Conservation (phyloP, 805 yeast genomes). For the Ogataea sp. region DNA sequence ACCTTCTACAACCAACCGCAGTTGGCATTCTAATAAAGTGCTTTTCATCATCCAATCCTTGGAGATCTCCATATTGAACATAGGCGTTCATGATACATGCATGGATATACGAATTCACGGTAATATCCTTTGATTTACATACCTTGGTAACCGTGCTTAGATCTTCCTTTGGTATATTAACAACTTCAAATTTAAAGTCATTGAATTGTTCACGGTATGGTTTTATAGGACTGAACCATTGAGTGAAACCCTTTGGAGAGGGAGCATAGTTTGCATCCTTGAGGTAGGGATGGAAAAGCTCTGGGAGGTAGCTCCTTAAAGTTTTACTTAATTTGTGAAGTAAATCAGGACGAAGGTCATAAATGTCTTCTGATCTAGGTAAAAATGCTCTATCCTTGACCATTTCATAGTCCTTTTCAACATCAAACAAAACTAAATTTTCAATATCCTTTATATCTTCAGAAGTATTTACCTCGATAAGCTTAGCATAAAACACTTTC, state of each 20-base stretch:
- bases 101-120: not conserved
- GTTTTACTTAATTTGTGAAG: not conserved
- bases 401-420: not conserved
- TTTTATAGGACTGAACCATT: not conserved
- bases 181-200: not conserved
- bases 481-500: not conserved
- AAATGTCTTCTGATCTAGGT: not conserved
- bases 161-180: not conserved
- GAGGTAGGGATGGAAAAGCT: not conserved
- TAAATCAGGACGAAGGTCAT: not conserved
- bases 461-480: not conserved
- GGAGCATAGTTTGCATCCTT: not conserved
- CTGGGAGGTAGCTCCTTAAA: not conserved
- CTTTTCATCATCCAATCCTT: not conserved
- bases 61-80: not conserved
- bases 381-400: not conserved
- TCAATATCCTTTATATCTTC: not conserved
- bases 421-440: not conserved
- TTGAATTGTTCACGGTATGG: not conserved
- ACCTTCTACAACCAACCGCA: conserved; percentile 1
- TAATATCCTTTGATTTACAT: not conserved
- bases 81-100: not conserved
- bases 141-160: not conserved
- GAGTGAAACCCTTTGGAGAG: not conserved
- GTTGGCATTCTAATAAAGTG: not conserved